Percentiles rank a stretch among this genome's conserved stretches.
phyloP scores from a whole-genome alignment of 257 asterid genomes.

The Datura wrightii region DNA sequence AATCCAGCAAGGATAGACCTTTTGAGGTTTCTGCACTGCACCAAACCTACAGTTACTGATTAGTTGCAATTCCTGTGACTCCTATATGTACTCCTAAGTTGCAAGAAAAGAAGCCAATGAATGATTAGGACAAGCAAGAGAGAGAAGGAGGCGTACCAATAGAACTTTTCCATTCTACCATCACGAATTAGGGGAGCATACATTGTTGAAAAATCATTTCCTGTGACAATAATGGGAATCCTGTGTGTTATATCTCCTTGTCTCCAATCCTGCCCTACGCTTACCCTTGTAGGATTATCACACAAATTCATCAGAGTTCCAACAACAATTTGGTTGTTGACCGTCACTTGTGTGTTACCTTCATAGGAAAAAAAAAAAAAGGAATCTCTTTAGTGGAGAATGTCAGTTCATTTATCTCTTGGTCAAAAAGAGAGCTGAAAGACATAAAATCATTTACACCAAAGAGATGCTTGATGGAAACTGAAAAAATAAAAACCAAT shows the following conservation, averaged over 20 bases:
- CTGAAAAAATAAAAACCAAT: neutral
- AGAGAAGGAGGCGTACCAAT: slow-evolving; percentile 57
- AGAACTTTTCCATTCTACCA: slow-evolving; percentile 97
- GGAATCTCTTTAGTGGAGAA: slow-evolving; percentile 25
- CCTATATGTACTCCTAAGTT: neutral
- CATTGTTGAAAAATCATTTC: slow-evolving; percentile 81
- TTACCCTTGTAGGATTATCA: slow-evolving; percentile 94
- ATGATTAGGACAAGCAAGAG: neutral
- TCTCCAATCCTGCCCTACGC: slow-evolving; percentile 94
- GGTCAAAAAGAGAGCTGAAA: slow-evolving; percentile 4
- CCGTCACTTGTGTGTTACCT: slow-evolving; percentile 94
- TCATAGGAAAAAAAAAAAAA: slow-evolving; percentile 35
- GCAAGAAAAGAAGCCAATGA: neutral
- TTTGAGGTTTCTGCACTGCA: neutral
- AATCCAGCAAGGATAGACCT: neutral
- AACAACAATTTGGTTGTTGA: slow-evolving; percentile 91
- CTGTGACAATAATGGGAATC: slow-evolving; percentile 86
- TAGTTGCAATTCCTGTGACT: neutral
- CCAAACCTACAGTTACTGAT: neutral
- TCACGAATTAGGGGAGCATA: slow-evolving; percentile 94
- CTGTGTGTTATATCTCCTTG: slow-evolving; percentile 70
- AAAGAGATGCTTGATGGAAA: neutral
- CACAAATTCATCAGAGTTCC: slow-evolving; percentile 90
- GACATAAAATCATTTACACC: neutral
- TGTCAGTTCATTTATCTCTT: slow-evolving; percentile 33